Evolutionary conservation across 2,329 filamentous ascomycete species (phyloP).

Genomic region (Ceratocystis destructans): DNA sequence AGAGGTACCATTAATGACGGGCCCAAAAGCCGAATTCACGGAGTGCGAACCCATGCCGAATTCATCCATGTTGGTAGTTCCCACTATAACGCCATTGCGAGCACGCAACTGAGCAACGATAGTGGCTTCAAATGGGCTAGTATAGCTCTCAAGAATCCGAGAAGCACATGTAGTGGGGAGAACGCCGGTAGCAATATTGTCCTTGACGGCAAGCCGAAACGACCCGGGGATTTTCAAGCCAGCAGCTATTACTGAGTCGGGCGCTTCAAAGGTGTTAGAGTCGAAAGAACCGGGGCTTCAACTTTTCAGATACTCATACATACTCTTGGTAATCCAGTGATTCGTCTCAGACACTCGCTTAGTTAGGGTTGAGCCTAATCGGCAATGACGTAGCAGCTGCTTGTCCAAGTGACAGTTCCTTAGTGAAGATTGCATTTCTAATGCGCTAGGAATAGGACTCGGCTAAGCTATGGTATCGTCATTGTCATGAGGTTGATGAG

Average conservation of each 20-base stretch:
- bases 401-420: neutral
- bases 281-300: neutral
- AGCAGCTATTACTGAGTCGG: neutral
- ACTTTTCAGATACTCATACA: neutral
- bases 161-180: constrained; percentile 77
- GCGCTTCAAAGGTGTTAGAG: neutral
- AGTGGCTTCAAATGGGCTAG: constrained; percentile 69
- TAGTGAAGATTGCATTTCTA: constrained; percentile 5
- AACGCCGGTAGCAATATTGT: constrained; percentile 56
- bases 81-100: constrained; percentile 49
- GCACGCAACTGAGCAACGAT: constrained; percentile 55
- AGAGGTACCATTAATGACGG: constrained; percentile 42
- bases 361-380: neutral
- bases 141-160: constrained; percentile 53
- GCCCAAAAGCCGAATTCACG: constrained; percentile 51
- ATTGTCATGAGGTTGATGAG: neutral
- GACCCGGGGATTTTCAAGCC: constrained; percentile 10
- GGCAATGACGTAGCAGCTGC: neutral
- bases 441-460: neutral
- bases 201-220: constrained; percentile 52
- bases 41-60: constrained; percentile 93
- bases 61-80: constrained; percentile 89
- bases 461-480: neutral
- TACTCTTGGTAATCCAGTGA: constrained; percentile 13
- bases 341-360: neutral